Evolutionary conservation across 345 rosid species (phyloP).

Genomic region (Corchorus olitorius): DNA sequence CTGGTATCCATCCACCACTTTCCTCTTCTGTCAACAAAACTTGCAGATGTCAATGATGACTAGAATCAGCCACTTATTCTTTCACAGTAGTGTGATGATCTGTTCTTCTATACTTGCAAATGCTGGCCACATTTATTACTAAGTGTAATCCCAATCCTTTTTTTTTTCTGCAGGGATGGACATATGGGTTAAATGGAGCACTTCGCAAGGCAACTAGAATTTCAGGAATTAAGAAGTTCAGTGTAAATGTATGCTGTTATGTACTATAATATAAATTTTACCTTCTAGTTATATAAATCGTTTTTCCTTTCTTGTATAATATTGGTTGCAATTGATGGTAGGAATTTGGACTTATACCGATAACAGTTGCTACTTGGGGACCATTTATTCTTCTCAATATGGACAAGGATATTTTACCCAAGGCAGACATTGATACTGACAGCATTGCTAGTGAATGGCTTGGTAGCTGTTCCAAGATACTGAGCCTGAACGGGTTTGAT

Average conservation of each 20-base stretch:
- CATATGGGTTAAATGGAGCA: conserved; percentile 75
- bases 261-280: conserved; percentile 21
- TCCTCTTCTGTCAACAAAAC: not conserved
- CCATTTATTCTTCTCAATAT: conserved; percentile 85
- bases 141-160: not conserved
- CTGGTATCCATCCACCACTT: not conserved
- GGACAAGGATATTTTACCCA: conserved; percentile 28
- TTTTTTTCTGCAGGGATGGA: conserved; percentile 68
- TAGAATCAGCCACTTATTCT: not conserved
- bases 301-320: conserved; percentile 7
- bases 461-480: conserved; percentile 61
- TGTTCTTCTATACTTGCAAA: not conserved
- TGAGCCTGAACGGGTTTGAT: conserved; percentile 64
- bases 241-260: conserved; percentile 49
- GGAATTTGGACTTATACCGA: conserved; percentile 82
- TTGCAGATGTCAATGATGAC: not conserved
- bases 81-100: not conserved
- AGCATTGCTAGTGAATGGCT: conserved; percentile 72
- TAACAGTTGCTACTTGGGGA: conserved; percentile 78
- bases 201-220: conserved; percentile 81
- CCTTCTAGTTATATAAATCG: not conserved
- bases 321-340: conserved; percentile 35
- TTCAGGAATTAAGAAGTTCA: conserved; percentile 60
- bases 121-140: not conserved
- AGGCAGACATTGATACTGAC: conserved; percentile 32